A percentile compares a stretch with the other conserved stretches of the same genome.
phyloP scores from a whole-genome alignment of 495 filamentous ascomycete species.

The Apodospora peruviana region DNA sequence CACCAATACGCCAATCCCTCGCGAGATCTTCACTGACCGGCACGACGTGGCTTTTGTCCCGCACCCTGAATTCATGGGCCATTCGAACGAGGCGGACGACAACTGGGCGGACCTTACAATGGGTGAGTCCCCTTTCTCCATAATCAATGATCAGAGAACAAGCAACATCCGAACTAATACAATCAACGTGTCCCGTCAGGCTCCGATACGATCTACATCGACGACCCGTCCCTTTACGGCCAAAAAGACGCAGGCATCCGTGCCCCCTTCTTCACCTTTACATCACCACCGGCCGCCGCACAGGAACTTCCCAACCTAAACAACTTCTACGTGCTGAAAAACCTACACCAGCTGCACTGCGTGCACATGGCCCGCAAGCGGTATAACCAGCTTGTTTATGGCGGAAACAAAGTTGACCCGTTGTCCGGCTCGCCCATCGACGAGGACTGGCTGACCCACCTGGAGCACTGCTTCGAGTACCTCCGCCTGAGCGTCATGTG shows the following conservation, averaged over 20 bases:
- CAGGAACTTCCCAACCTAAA: background rate
- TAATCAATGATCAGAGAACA: background rate
- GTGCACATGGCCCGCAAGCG: slow-evolving; percentile 4
- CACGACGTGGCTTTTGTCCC: background rate
- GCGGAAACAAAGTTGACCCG: background rate
- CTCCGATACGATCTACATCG: slow-evolving; percentile 2
- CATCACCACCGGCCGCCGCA: background rate
- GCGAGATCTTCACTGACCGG: background rate
- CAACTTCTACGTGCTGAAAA: slow-evolving; percentile 4
- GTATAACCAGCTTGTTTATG: slow-evolving; percentile 3
- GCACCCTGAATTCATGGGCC: slow-evolving; percentile 2
- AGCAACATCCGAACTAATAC: background rate
- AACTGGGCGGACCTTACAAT: background rate
- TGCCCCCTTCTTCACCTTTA: slow-evolving; percentile 6
- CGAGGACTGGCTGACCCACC: slow-evolving; percentile 1
- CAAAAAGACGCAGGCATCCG: background rate
- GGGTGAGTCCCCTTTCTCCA: background rate
- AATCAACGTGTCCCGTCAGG: background rate
- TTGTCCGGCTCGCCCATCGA: background rate
- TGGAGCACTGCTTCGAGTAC: slow-evolving; percentile 8
- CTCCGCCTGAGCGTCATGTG: slow-evolving; percentile 1
- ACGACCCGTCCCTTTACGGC: background rate
- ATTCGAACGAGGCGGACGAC: background rate
- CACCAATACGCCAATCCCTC: background rate
- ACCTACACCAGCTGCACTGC: slow-evolving; percentile 3